Percentiles rank a stretch among this genome's conserved stretches.
Evolutionary conservation across 441 rosid genomes (phyloP).

Genomic region (Breynia disticha): DNA sequence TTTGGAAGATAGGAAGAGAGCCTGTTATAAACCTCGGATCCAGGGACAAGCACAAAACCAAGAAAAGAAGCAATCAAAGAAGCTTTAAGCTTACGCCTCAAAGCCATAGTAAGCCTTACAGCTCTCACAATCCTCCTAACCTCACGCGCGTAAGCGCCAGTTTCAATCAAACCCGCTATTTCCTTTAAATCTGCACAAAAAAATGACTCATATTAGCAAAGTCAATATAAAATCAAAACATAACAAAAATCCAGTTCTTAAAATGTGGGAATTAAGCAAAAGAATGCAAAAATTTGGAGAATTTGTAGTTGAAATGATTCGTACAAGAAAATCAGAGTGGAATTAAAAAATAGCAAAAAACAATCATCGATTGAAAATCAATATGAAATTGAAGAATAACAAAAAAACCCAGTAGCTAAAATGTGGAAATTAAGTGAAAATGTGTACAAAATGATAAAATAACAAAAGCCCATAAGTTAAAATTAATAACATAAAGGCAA

Average conservation of each 20-base stretch:
- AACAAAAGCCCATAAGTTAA: too few relatives aligned
- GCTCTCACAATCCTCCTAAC: conserved; percentile 54
- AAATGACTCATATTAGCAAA: neutral
- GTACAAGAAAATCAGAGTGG: too few relatives aligned
- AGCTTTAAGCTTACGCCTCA: conserved; percentile 40
- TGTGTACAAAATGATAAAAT: neutral
- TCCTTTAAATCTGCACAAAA: conserved; percentile 63
- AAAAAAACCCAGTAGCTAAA: neutral
- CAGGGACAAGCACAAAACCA: conserved; percentile 35
- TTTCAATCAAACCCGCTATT: conserved; percentile 57
- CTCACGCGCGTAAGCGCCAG: conserved; percentile 52
- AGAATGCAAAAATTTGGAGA: too few relatives aligned
- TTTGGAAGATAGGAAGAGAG: conserved; percentile 40
- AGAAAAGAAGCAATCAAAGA: conserved; percentile 38
- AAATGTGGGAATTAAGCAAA: too few relatives aligned
- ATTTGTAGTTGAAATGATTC: too few relatives aligned
- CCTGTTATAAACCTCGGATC: conserved; percentile 41
- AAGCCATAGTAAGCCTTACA: conserved; percentile 47
- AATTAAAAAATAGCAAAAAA: too few relatives aligned
- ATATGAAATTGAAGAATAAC: too few relatives aligned
- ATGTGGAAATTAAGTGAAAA: neutral
- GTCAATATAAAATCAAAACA: neutral
- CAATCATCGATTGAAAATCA: too few relatives aligned
- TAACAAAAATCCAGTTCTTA: too few relatives aligned
- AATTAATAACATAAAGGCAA: too few relatives aligned